A percentile compares a stretch with the other conserved stretches of the same genome.
Conservation (phyloP, 306 rosid genomes). For the Cucumis melo region DNA sequence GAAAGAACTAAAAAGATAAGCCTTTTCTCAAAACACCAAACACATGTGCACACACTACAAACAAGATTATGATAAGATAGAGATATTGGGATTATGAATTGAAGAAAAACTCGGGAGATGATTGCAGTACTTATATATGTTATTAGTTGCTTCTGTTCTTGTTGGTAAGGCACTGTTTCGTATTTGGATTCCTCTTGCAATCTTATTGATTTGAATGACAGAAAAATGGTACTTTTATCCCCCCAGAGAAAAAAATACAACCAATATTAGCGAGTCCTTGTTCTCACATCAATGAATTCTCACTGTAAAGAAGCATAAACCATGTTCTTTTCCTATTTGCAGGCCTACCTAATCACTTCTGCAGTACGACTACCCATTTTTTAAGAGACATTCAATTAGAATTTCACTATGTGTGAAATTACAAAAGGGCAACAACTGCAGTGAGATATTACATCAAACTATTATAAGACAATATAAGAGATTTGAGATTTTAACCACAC, state of each 20-base stretch:
- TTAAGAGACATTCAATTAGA: too few species aligned
- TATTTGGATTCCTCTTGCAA: not conserved
- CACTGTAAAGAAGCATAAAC: not conserved
- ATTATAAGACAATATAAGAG: too few species aligned
- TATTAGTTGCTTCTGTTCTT: not conserved
- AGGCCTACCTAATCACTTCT: not conserved
- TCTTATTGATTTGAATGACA: too few species aligned
- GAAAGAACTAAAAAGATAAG: not conserved
- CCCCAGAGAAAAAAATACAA: not conserved
- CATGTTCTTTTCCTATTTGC: not conserved
- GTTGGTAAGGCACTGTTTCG: not conserved
- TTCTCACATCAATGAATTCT: not conserved
- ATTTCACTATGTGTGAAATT: too few species aligned
- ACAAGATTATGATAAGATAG: not conserved
- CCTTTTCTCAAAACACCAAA: not conserved
- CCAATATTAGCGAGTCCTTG: not conserved
- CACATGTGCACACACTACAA: not conserved
- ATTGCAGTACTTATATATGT: not conserved
- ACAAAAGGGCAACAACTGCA: too few species aligned
- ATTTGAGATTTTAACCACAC: too few species aligned
- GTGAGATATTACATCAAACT: too few species aligned
- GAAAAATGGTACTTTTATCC: not conserved
- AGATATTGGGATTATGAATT: not conserved
- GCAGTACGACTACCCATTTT: not conserved
- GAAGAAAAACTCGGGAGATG: not conserved